Evolutionary conservation across 2,329 filamentous ascomycete genomes (phyloP), one percentile per base, ranked within the genome.

Genomic region (Biscogniauxia marginata): DNA sequence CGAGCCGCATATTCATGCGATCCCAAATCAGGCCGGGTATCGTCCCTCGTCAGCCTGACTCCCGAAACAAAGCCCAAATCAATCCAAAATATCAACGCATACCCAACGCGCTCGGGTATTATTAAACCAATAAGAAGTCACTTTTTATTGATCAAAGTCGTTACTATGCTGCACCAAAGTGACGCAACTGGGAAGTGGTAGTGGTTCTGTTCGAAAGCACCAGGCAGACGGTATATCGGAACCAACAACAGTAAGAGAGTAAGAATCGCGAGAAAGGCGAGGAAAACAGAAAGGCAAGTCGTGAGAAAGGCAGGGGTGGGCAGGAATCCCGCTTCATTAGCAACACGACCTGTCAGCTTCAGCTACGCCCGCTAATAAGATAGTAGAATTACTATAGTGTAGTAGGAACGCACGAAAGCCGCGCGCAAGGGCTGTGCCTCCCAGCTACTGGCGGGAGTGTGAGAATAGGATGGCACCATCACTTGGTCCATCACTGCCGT

Each of bases 1-100:
- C 57, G 58, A 60, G 61, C 63, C 65, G 63, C 67, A 70, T 70
- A 51, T 59, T 67, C 48, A 56, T 58, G 56, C 50, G 52, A 53
- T 53, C 43, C 19, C 56, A 49, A 52, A 49, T 25, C 48, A 43
- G 43, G 43, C 49, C 44, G 51, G 58, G 47, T 61, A 48, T 60
- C 55, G 54, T 62, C 54, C 45, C 16, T 53, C 46, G 57, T 58
- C 54, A 57, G 48, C 57, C 47, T 55, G 58, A 55, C 56, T 62
- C 57, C 55, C 11, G n/a, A 39, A 57, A 54, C 22, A 24, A 56
- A 54, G 50, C 52, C 9, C 30, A 16, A 39, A 39, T n/a, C 30
- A 16, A 39, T 16, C 30, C 30, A 39, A 7, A 39, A 39, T 39
- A 3, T 39, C 30, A 16, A 39, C 30, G 6, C 30, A 39, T 39